Evolutionary conservation across 1,284 basidiomycete genomes (phyloP), one percentile per base, ranked within the genome.

Genomic region (Caloboletus inedulis): DNA sequence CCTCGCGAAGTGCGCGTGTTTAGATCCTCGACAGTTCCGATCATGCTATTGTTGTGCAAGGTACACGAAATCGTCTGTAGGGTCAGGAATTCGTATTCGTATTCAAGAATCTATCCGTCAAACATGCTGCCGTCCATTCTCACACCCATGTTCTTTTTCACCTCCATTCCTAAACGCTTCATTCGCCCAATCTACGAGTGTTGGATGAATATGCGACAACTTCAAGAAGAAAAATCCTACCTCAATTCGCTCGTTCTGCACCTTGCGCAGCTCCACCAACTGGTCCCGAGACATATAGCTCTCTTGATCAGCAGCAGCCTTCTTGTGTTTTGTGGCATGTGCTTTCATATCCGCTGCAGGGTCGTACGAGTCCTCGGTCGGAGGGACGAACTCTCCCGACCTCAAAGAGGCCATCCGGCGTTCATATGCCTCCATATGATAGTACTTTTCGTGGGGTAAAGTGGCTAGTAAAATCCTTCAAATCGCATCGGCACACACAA

Each of bases 371-470:
- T 84, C 82, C 49, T 83, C 78, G 2, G 80, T 62, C 5, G 87
- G 82, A 0, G 87, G 87, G 3, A 91, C 69, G 52, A 80, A 85
- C 61, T 91, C 89, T 39, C 93, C 93, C 30, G 84, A 77, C 30
- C 91, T 83, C 47, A 95, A 74, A 29, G 89, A 83, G 27, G 78
- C 70, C 93, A 94, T 94, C 43, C 88, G 83, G 23, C 76, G 75
- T 57, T 92, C 89, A 66, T 91, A 92, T 10, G 80, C 78, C 43
- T 81, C 80, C 77, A 94, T 89, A 63, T 92, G 81, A 70, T 94
- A 94, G 69, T 92, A 95, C 69, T 95, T 95, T 68, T 94, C 91
- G 63, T 94, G 87, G 3, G 93, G 89, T 3, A 94, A 77, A 3
- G 91, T 94, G 9, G 91, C 91, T 91, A 58, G 10, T 51, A 18